Percentiles rank a stretch among this genome's conserved stretches.
Evolutionary conservation across 768 basidiomycete genomes (phyloP).

Genomic region (Cystobasidium onofrii): DNA sequence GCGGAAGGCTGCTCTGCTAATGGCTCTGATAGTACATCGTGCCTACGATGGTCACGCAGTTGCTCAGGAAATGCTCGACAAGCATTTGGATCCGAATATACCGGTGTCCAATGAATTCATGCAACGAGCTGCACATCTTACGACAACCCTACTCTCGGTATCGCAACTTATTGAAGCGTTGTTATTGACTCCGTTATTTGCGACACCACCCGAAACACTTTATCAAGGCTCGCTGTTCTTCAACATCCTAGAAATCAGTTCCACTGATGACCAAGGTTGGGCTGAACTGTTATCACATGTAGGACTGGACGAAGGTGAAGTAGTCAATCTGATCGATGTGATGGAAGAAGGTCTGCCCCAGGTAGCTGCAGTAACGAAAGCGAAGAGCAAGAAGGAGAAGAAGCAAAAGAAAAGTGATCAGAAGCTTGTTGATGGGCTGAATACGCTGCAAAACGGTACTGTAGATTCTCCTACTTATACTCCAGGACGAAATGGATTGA

Average conservation of each 20-base stretch:
- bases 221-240: slow-evolving; percentile 14
- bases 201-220: background rate
- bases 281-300: background rate
- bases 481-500: background rate
- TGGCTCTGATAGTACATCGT: background rate
- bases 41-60: background rate
- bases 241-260: background rate
- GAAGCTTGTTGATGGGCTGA: background rate
- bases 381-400: background rate
- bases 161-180: slow-evolving; percentile 8
- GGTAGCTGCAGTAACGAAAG: background rate
- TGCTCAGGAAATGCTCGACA: background rate
- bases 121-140: slow-evolving; percentile 18
- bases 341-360: slow-evolving; percentile 16
- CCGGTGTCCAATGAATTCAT: background rate
- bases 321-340: background rate
- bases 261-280: background rate
- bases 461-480: too few relatives aligned
- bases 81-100: background rate
- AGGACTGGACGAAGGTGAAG: background rate
- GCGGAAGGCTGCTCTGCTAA: slow-evolving; percentile 7
- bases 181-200: background rate
- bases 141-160: slow-evolving; percentile 3
- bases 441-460: background rate
- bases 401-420: background rate